Evolutionary conservation across 2,329 filamentous ascomycete species (phyloP).

Genomic region (Alternaria consortialis): DNA sequence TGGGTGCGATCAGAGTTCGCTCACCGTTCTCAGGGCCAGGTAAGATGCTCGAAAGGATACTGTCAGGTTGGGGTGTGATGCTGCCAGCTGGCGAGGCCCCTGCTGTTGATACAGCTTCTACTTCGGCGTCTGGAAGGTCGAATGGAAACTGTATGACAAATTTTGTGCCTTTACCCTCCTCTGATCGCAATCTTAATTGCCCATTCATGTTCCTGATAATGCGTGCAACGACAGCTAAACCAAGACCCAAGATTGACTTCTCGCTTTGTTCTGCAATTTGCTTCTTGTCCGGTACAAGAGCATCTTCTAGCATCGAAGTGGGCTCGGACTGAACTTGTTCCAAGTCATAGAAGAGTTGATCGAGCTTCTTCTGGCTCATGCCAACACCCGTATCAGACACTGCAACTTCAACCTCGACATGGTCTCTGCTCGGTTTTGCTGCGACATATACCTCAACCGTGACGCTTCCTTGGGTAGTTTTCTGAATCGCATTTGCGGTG

Average conservation of each 20-base stretch:
- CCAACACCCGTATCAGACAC: constrained; percentile 79
- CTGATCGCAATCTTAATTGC: constrained; percentile 83
- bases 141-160: constrained; percentile 86
- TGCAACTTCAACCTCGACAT: constrained; percentile 75
- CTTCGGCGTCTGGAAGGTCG: constrained; percentile 62
- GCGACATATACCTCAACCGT: constrained; percentile 74
- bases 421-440: constrained; percentile 49
- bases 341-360: constrained; percentile 68
- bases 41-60: neutral
- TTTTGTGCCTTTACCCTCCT: constrained; percentile 80
- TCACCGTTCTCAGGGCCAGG: constrained; percentile 56
- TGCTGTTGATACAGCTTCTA: neutral
- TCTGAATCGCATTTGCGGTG: constrained; percentile 83
- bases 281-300: constrained; percentile 44
- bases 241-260: constrained; percentile 73
- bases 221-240: constrained; percentile 86
- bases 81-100: constrained; percentile 28
- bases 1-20: constrained; percentile 65
- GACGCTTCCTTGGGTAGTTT: constrained; percentile 74
- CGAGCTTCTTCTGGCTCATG: constrained; percentile 65
- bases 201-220: constrained; percentile 92
- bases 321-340: constrained; percentile 67
- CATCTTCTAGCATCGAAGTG: constrained; percentile 40
- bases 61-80: constrained; percentile 31
- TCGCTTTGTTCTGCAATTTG: constrained; percentile 40